These are phyloP conservation scores for Salvia miltiorrhiza DNA, from an alignment of 257 asterid species.

Conservation along the genomic window DNA sequence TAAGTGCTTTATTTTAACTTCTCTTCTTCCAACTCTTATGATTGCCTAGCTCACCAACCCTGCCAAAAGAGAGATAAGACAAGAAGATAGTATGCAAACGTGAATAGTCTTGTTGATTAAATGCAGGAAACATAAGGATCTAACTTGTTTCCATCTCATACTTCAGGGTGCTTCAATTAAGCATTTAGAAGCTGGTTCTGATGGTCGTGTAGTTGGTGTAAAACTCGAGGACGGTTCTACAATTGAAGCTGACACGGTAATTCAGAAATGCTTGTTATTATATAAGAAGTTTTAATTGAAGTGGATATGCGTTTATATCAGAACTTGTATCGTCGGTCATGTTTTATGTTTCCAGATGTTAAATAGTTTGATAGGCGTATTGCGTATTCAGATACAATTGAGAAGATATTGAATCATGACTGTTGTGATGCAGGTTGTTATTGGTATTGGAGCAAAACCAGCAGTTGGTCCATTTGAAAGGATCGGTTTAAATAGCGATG, in stretches of 20 bases:
- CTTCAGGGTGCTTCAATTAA: conserved; percentile 78
- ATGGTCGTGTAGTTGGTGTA: conserved; percentile 71
- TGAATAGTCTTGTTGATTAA: neutral
- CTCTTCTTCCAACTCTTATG: neutral
- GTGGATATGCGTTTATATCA: neutral
- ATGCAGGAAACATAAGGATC: neutral
- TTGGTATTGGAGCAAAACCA: conserved; percentile 96
- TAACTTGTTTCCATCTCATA: conserved; percentile 22
- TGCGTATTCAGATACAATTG: conserved; percentile 13
- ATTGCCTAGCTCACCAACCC: conserved; percentile 1
- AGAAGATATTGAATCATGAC: conserved; percentile 9
- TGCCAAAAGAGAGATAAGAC: neutral
- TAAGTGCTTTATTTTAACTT: conserved; percentile 31
- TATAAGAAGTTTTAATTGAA: neutral
- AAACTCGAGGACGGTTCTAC: conserved; percentile 69
- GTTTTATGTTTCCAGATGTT: neutral
- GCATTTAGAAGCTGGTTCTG: conserved; percentile 69
- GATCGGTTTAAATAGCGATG: conserved; percentile 60
- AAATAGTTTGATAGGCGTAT: neutral
- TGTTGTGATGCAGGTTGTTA: conserved; percentile 60
- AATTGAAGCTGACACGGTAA: conserved; percentile 85
- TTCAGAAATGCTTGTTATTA: neutral
- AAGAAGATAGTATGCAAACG: neutral
- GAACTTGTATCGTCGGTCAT: neutral
- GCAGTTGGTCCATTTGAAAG: conserved; percentile 74